A percentile compares a stretch with the other conserved stretches of the same genome.
Conservation (phyloP, 352 stramenopile species). For the Sclerospora graminicola region DNA sequence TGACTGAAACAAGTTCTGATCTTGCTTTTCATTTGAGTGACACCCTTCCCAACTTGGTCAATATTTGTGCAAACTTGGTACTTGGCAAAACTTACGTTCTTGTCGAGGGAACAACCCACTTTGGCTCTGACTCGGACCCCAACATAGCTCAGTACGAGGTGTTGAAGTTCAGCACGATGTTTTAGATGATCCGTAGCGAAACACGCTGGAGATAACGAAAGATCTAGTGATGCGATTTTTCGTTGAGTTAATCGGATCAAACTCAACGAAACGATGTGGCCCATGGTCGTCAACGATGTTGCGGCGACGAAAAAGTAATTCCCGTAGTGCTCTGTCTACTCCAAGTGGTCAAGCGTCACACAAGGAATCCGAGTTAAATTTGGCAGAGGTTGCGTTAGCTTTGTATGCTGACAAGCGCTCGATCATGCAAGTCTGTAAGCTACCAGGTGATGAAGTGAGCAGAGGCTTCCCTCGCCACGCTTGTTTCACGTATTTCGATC, state of each 20-base stretch:
- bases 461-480: slow-evolving; percentile 20
- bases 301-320: slow-evolving; percentile 14
- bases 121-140: too few relatives aligned
- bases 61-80: too few relatives aligned
- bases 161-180: too few relatives aligned
- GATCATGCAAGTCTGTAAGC: slow-evolving; percentile 23
- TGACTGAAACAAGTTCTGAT: too few relatives aligned
- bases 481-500: slow-evolving; percentile 18
- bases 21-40: too few relatives aligned
- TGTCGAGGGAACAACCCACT: too few relatives aligned
- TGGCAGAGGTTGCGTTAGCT: slow-evolving; percentile 6
- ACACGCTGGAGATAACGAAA: background rate
- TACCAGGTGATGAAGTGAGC: slow-evolving; percentile 11
- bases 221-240: background rate
- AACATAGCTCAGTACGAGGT: too few relatives aligned
- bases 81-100: too few relatives aligned
- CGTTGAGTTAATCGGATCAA: too few relatives aligned
- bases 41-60: too few relatives aligned
- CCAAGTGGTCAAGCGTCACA: slow-evolving; percentile 3
- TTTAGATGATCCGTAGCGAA: slow-evolving; percentile 8
- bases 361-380: slow-evolving; percentile 3
- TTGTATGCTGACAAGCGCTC: slow-evolving; percentile 14
- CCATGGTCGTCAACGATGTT: slow-evolving; percentile 36
- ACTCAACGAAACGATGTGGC: slow-evolving; percentile 17
- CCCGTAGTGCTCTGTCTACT: slow-evolving; percentile 16